A percentile compares a stretch with the other conserved stretches of the same genome.
Evolutionary conservation across 306 rosid species (phyloP).

Genomic region (Phaseolus lunatus): DNA sequence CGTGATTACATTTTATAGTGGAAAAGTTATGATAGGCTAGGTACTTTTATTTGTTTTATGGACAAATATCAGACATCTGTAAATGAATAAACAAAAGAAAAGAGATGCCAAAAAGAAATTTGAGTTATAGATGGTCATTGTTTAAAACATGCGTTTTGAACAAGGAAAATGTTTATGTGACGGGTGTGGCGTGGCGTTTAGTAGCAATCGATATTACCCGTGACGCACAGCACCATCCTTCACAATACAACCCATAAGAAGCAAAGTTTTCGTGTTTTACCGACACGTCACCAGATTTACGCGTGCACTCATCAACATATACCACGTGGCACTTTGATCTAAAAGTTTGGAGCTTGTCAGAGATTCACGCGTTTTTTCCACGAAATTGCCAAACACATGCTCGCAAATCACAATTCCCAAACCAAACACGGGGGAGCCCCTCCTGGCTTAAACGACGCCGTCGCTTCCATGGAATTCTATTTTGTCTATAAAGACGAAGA

Average conservation of each 20-base stretch:
- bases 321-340: constrained; percentile 56
- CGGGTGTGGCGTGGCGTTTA: neutral
- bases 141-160: neutral
- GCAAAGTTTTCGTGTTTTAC: neutral
- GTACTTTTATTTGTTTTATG: no score
- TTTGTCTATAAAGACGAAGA: neutral
- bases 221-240: neutral
- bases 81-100: no score
- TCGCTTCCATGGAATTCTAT: neutral
- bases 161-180: neutral
- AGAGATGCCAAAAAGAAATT: neutral
- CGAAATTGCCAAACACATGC: neutral
- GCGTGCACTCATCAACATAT: constrained; percentile 31
- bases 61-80: no score
- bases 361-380: constrained; percentile 47
- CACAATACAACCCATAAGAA: neutral
- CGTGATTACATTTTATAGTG: no score
- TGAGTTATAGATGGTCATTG: neutral
- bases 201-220: neutral
- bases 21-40: no score
- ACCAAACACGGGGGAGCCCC: constrained; percentile 11
- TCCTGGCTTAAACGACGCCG: constrained; percentile 22
- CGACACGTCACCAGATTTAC: constrained; percentile 44
- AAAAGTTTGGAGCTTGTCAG: constrained; percentile 29
- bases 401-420: neutral